Conservation (phyloP, 306 rosid genomes). For the Rosa rugosa region DNA sequence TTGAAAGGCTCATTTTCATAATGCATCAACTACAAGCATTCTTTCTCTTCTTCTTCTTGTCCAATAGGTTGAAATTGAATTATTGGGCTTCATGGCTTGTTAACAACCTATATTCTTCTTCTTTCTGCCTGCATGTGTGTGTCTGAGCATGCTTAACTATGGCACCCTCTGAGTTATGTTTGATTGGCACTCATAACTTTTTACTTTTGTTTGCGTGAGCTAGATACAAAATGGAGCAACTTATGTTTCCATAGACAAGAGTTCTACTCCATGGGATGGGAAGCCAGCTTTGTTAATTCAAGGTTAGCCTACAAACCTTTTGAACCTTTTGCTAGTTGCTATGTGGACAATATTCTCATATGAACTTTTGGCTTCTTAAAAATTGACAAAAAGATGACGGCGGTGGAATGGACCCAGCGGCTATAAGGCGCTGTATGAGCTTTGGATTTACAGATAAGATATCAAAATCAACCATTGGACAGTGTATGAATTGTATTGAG, state of each 20-base stretch:
- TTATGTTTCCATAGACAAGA: slow-evolving; percentile 78
- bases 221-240: slow-evolving; percentile 95
- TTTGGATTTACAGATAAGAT: slow-evolving; percentile 89
- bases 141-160: background rate
- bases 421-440: slow-evolving; percentile 86
- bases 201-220: slow-evolving; percentile 30
- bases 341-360: slow-evolving; percentile 5
- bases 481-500: slow-evolving; percentile 55
- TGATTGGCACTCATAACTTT: slow-evolving; percentile 23
- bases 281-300: slow-evolving; percentile 76
- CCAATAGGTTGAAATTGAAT: background rate
- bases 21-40: background rate
- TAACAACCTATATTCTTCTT: background rate
- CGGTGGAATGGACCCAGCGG: slow-evolving; percentile 88
- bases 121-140: background rate
- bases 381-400: slow-evolving; percentile 67
- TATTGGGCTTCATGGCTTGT: background rate
- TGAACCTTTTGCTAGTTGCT: background rate
- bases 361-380: slow-evolving; percentile 24
- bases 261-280: slow-evolving; percentile 67
- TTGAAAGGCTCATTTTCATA: background rate
- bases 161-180: background rate
- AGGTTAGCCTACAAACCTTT: slow-evolving; percentile 37
- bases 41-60: background rate
- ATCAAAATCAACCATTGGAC: slow-evolving; percentile 70